Percentiles rank a stretch among this genome's conserved stretches.
phyloP scores from a whole-genome alignment of 1,139 yeast species.

The Protomyces inundatus region DNA sequence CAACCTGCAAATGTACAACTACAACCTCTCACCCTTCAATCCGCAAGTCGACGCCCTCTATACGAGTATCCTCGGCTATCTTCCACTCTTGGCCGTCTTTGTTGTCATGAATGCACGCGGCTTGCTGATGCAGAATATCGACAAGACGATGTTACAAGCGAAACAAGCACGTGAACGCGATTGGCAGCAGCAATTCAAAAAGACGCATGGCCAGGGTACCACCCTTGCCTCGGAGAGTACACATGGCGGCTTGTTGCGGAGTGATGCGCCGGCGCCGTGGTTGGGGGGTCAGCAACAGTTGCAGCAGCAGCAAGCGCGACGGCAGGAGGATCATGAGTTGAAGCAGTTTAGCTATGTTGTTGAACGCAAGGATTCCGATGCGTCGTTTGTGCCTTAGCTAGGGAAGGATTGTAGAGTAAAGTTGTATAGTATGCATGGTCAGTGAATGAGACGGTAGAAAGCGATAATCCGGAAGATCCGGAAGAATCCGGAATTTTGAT shows the following conservation, averaged over 20 bases:
- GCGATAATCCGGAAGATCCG: no score
- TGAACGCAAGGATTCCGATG: slow-evolving; percentile 7
- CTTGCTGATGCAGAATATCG: slow-evolving; percentile 12
- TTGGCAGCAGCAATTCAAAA: slow-evolving; percentile 16
- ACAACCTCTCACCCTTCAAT: slow-evolving; percentile 13
- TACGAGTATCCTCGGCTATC: slow-evolving; percentile 9
- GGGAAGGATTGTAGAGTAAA: no score
- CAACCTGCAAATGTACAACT: slow-evolving; percentile 13
- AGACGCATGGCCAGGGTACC: slow-evolving; percentile 14
- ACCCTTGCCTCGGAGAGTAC: slow-evolving; percentile 9
- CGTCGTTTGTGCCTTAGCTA: not conserved
- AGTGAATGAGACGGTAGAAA: no score
- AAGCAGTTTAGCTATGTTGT: slow-evolving; percentile 17
- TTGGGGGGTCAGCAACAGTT: slow-evolving; percentile 2
- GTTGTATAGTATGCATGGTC: no score
- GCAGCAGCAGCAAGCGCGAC: not conserved
- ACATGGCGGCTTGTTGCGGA: slow-evolving; percentile 16
- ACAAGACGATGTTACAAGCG: slow-evolving; percentile 12
- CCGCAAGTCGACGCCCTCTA: slow-evolving; percentile 12
- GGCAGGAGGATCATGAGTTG: slow-evolving; percentile 2
- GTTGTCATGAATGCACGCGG: slow-evolving; percentile 8
- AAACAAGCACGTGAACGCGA: not conserved
- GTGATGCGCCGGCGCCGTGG: slow-evolving; percentile 16
- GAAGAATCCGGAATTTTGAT: no score
- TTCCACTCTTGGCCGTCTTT: slow-evolving; percentile 12